Conservation (phyloP, 495 filamentous ascomycete genomes). For the Thozetella sp. region DNA sequence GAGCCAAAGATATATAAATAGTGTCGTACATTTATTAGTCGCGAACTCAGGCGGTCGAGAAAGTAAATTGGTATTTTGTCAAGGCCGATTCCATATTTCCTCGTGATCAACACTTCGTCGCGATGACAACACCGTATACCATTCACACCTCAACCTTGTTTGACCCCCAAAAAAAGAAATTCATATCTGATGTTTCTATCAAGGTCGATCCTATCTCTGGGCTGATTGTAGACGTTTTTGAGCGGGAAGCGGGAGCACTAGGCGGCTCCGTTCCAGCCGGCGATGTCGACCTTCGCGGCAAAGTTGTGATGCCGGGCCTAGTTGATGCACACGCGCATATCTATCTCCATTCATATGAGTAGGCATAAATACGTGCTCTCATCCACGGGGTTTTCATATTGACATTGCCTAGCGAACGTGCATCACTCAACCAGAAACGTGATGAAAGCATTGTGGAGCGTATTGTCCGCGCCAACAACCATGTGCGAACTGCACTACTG, state of each 20-base stretch:
- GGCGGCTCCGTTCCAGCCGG: background rate
- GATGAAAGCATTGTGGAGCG: slow-evolving; percentile 50
- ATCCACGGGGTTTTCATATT: too few relatives aligned
- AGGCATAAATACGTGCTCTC: background rate
- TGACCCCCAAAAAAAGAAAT: slow-evolving; percentile 46
- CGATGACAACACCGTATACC: too few relatives aligned
- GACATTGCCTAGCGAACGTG: slow-evolving; percentile 28
- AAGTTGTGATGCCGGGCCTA: slow-evolving; percentile 49
- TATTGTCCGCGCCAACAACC: slow-evolving; percentile 49
- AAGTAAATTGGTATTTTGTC: too few relatives aligned
- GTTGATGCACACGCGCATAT: slow-evolving; percentile 58
- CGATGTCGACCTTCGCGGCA: slow-evolving; percentile 46
- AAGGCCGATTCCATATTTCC: too few relatives aligned
- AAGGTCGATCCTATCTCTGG: slow-evolving; percentile 33
- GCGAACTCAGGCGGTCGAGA: too few relatives aligned
- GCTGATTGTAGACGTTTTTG: slow-evolving; percentile 35
- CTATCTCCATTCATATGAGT: slow-evolving; percentile 48
- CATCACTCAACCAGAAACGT: slow-evolving; percentile 44
- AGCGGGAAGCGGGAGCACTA: slow-evolving; percentile 18
- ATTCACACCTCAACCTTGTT: slow-evolving; percentile 50
- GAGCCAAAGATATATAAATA: too few relatives aligned
- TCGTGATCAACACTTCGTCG: too few relatives aligned
- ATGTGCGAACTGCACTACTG: slow-evolving; percentile 47
- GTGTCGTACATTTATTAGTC: too few relatives aligned
- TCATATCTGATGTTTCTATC: slow-evolving; percentile 40